phyloP scores from a whole-genome alignment of 1,139 yeast species.

The Blastobotrys elegans region DNA sequence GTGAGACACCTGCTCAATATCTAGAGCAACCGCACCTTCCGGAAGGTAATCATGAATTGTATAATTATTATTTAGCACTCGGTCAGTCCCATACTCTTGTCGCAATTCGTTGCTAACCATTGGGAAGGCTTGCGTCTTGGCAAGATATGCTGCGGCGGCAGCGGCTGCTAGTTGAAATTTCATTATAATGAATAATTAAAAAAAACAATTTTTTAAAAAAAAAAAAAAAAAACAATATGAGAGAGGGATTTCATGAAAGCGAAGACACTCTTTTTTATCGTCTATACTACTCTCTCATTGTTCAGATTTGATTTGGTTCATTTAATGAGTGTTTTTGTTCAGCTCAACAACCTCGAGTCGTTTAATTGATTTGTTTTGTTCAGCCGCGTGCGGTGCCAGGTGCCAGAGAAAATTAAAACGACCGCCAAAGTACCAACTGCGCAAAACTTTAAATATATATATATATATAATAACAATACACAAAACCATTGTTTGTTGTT shows the following conservation, averaged over 20 bases:
- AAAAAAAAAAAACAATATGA: no score
- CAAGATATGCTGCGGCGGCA: not conserved
- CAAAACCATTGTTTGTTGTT: no score
- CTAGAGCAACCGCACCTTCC: constrained; percentile 25
- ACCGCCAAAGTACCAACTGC: no score
- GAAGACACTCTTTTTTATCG: no score
- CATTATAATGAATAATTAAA: constrained; percentile 1
- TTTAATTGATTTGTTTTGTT: no score
- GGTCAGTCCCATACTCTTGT: not conserved
- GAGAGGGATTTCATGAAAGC: no score
- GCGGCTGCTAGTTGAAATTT: constrained; percentile 1
- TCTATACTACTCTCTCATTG: no score
- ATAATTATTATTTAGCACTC: not conserved
- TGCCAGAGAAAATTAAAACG: no score
- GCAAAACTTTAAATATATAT: not conserved
- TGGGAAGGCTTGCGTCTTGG: not conserved
- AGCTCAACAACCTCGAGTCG: no score
- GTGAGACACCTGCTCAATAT: constrained; percentile 22
- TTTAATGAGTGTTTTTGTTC: no score
- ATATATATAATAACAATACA: not conserved
- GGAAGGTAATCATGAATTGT: constrained; percentile 16
- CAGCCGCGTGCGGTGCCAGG: constrained; percentile 14
- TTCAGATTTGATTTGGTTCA: no score
- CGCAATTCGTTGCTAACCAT: not conserved
- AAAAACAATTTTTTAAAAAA: not conserved